Conservation (phyloP, 1,284 basidiomycete genomes). For the Xerocomus subilludens region DNA sequence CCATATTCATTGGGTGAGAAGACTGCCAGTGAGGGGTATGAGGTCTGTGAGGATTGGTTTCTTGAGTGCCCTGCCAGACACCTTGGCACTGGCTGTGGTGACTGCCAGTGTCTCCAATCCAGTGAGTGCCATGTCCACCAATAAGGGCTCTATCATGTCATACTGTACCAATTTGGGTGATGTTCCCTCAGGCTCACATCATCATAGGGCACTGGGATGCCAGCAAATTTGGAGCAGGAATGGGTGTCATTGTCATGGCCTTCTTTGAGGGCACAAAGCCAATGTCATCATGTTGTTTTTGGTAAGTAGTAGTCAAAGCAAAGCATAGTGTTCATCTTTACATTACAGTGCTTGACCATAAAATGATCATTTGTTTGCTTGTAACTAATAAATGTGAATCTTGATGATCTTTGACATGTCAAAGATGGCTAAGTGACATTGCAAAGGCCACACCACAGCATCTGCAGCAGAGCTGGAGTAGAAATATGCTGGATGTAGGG, state of each 20-base stretch:
- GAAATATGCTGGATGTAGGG: no score
- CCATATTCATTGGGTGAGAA: slow-evolving; percentile 67
- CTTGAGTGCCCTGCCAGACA: slow-evolving; percentile 72
- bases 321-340: no score
- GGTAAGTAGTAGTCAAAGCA: no score
- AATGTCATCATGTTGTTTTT: no score
- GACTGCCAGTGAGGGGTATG: slow-evolving; percentile 66
- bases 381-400: no score
- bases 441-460: no score
- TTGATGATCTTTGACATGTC: no score
- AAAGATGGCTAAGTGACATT: no score
- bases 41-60: slow-evolving; percentile 68
- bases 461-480: no score
- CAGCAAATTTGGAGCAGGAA: slow-evolving; percentile 92
- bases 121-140: slow-evolving; percentile 73
- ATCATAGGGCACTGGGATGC: slow-evolving; percentile 88
- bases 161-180: slow-evolving; percentile 92
- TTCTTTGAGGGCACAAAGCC: slow-evolving; percentile 90
- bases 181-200: slow-evolving; percentile 90
- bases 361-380: no score
- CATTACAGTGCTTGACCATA: no score
- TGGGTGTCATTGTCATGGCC: slow-evolving; percentile 82
- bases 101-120: slow-evolving; percentile 74
- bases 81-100: slow-evolving; percentile 66
- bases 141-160: slow-evolving; percentile 85